Base-by-base conservation (phyloP, 441 rosid genomes). In the Rhodomyrtus psidioides region DNA sequence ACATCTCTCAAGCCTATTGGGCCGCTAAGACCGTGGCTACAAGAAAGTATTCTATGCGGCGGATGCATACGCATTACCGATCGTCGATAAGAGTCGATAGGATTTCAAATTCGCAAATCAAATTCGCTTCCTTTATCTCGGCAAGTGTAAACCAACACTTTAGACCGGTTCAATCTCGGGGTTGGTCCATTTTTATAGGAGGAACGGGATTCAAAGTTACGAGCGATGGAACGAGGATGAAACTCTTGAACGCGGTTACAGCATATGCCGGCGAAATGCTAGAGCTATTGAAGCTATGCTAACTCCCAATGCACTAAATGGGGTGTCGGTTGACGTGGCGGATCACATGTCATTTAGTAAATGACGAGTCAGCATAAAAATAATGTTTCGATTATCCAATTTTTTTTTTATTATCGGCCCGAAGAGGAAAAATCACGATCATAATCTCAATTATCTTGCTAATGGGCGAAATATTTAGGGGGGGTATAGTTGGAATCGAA, bases 21-120 rank as follows among this genome's bases (percentile, higher is more conserved):
- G 49, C 79, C 79, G 79, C 49, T 42, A 70, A 70, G 49, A 70
- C 16, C 49, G n/a, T 34, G 49, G 49, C 79, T 42, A 12, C 15
- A 39, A 70, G 15, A 21, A 70, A 21, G 9, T 21, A 34, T 12
- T 34, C 19, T 10, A 10, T 19, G 12, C 79, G 1, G 9, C 76
- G 7, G 13, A 65, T 34, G 0, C 26, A 5, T 0, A 10, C 4
- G 0, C 49, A 6, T 15, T 8, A 2, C n/a, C 15, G 3, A 15
- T 21, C 15, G 2, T 12, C 79, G 21, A 21, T 10, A 13, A 9
- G 39, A 65, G 39, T 2, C 14, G 26, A 65, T 2, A 34, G 2
- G 2, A 2, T 9, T 65, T 0, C 58, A 6, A 23, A 23, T 23
- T 55, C 12, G 57, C 4, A 55, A 55, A 23, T 55, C 23, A 55